Conservation (phyloP, 768 basidiomycete genomes). For the Tylopilus rubrobrunneus region DNA sequence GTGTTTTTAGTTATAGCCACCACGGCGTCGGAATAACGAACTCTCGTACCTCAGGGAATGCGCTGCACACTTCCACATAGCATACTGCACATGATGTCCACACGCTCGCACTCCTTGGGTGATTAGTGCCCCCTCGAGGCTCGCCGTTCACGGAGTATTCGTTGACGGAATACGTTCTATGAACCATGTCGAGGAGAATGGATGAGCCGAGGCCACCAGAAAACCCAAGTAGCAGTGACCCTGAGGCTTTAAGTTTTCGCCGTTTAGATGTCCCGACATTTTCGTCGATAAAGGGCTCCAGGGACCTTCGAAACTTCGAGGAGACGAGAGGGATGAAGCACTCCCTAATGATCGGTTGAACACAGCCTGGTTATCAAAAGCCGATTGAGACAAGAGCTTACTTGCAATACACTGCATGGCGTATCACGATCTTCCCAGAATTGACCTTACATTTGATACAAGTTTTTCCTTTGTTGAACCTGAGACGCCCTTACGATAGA, state of each 20-base stretch:
- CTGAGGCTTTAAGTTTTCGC: conserved; percentile 60
- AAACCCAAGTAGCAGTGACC: conserved; percentile 63
- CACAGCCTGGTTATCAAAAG: not conserved
- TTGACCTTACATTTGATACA: conserved; percentile 76
- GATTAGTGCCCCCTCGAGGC: conserved; percentile 53
- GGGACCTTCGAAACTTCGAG: conserved; percentile 57
- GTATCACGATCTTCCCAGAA: conserved; percentile 64
- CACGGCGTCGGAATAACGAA: not conserved
- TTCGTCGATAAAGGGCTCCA: conserved; percentile 63
- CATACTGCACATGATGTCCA: conserved; percentile 63
- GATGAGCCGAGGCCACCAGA: conserved; percentile 82
- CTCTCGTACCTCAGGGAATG: conserved; percentile 54
- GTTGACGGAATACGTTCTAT: conserved; percentile 50
- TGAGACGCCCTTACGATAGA: conserved; percentile 48
- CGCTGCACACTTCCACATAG: conserved; percentile 66
- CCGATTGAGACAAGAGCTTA: conserved; percentile 30
- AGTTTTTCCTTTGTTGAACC: conserved; percentile 59
- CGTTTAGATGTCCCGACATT: conserved; percentile 52
- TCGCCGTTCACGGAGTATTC: conserved; percentile 26
- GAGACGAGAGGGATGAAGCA: conserved; percentile 66
- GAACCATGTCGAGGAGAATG: conserved; percentile 64
- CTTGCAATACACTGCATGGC: conserved; percentile 87
- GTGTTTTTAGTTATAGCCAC: conserved; percentile 9
- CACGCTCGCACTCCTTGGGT: conserved; percentile 58
- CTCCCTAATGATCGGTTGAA: conserved; percentile 34